These are phyloP conservation scores for Cyberlindnera mycetangii DNA, from an alignment of 805 yeast species.

Conservation along the genomic window DNA sequence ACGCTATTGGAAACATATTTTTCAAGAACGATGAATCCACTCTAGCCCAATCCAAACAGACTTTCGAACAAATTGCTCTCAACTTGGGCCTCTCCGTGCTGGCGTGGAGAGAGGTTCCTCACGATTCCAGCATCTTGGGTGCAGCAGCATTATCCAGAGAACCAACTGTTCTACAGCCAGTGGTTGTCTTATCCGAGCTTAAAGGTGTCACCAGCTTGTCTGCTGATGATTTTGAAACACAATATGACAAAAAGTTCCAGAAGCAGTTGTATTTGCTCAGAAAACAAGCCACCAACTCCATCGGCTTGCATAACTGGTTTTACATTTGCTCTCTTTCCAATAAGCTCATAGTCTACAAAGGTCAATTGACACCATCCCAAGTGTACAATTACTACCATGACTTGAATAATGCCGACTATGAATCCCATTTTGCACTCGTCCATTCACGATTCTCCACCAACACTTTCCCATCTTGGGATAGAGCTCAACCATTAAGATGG, in stretches of 20 bases:
- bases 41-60: slow-evolving; percentile 63
- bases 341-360: slow-evolving; percentile 92
- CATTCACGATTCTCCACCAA: slow-evolving; percentile 97
- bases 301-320: slow-evolving; percentile 96
- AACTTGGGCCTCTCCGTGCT: slow-evolving; percentile 76
- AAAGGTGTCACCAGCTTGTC: slow-evolving; percentile 37
- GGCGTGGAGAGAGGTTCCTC: slow-evolving; percentile 95
- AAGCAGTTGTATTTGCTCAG: slow-evolving; percentile 81
- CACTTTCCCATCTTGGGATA: slow-evolving; percentile 99
- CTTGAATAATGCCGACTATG: slow-evolving; percentile 84
- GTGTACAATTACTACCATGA: slow-evolving; percentile 95
- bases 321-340: slow-evolving; percentile 90
- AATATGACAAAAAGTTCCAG: slow-evolving; percentile 66
- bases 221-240: slow-evolving; percentile 51
- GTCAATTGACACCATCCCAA: slow-evolving; percentile 95
- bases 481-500: slow-evolving; percentile 97
- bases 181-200: slow-evolving; percentile 64
- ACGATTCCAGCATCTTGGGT: slow-evolving; percentile 90
- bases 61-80: slow-evolving; percentile 79
- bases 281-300: slow-evolving; percentile 85
- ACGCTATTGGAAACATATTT: slow-evolving; percentile 92
- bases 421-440: slow-evolving; percentile 93
- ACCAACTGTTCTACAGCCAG: slow-evolving; percentile 89
- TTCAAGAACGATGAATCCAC: slow-evolving; percentile 81
- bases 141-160: slow-evolving; percentile 94